A percentile compares a stretch with the other conserved stretches of the same genome.
Conservation (phyloP, 1,139 yeast species). For the Hemisphaericaspora xylanilytica region DNA sequence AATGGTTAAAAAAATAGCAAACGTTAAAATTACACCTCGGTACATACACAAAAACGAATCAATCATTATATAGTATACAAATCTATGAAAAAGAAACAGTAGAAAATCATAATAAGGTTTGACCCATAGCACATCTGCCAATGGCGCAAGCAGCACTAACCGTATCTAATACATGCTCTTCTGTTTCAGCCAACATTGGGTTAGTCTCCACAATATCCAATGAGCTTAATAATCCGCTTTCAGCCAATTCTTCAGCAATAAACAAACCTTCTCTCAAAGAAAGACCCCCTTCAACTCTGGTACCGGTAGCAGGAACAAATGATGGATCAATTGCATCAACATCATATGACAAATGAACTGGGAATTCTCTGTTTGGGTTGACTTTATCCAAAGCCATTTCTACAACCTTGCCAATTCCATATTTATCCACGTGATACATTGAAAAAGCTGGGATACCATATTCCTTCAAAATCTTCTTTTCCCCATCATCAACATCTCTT, state of each 20-base stretch:
- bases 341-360: conserved; percentile 89
- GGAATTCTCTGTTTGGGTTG: conserved; percentile 70
- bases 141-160: conserved; percentile 88
- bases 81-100: neutral
- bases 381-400: conserved; percentile 85
- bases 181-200: conserved; percentile 82
- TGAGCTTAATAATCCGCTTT: conserved; percentile 79
- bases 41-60: neutral
- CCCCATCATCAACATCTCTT: conserved; percentile 89
- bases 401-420: conserved; percentile 86
- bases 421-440: conserved; percentile 95
- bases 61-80: neutral
- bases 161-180: conserved; percentile 76
- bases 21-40: neutral
- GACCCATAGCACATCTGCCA: conserved; percentile 93
- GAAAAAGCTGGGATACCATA: conserved; percentile 81
- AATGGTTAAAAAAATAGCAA: too few species aligned
- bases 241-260: conserved; percentile 88
- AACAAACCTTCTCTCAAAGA: conserved; percentile 93
- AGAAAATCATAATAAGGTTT: conserved; percentile 55
- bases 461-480: conserved; percentile 69
- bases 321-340: conserved; percentile 96
- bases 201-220: conserved; percentile 93
- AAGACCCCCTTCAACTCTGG: conserved; percentile 95
- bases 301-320: conserved; percentile 95